phyloP scores from a whole-genome alignment of 192 early-diverging fungal genomes.

The Backusella sp. region DNA sequence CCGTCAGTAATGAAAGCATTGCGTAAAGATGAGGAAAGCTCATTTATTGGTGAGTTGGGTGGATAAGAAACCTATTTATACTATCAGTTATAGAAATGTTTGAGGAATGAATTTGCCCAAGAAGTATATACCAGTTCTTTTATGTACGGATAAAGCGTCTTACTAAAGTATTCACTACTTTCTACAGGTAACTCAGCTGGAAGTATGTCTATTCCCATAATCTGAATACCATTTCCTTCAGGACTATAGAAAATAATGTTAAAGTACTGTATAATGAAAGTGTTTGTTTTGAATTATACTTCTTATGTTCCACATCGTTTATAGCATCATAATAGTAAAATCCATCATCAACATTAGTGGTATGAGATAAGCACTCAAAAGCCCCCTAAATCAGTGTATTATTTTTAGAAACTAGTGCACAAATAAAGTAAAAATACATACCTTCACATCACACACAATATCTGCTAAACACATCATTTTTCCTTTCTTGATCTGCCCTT shows the following conservation, averaged over 20 bases:
- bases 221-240: slow-evolving; percentile 84
- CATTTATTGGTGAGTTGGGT: neutral
- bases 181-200: slow-evolving; percentile 96
- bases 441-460: slow-evolving; percentile 91
- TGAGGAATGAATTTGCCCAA: neutral
- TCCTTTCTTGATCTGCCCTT: slow-evolving; percentile 47
- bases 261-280: neutral
- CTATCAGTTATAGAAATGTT: neutral
- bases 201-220: slow-evolving; percentile 97
- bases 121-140: slow-evolving; percentile 70
- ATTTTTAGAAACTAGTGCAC: slow-evolving; percentile 7
- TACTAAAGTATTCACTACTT: slow-evolving; percentile 90
- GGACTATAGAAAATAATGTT: slow-evolving; percentile 38
- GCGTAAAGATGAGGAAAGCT: neutral
- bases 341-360: slow-evolving; percentile 86
- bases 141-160: slow-evolving; percentile 77
- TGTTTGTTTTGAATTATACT: slow-evolving; percentile 39
- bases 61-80: neutral
- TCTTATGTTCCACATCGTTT: slow-evolving; percentile 62
- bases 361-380: slow-evolving; percentile 91
- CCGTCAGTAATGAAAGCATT: slow-evolving; percentile 74
- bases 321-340: slow-evolving; percentile 93
- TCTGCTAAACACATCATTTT: slow-evolving; percentile 87
- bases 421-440: slow-evolving; percentile 22
- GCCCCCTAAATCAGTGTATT: slow-evolving; percentile 61